phyloP scores from a whole-genome alignment of 352 stramenopile species.

The Phytophthora pseudosyringae region DNA sequence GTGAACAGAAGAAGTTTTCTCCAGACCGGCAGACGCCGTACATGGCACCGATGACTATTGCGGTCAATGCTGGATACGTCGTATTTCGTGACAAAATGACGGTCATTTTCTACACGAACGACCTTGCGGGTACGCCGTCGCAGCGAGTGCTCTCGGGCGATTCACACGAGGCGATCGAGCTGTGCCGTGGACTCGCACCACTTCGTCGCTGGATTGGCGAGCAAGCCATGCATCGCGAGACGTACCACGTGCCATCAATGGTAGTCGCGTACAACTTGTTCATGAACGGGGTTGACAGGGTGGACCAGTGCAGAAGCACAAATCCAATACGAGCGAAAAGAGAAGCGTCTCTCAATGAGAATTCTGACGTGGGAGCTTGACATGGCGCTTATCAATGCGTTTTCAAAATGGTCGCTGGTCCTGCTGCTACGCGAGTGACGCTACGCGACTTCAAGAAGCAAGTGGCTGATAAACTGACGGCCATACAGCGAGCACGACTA shows the following conservation, averaged over 20 bases:
- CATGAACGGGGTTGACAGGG: slow-evolving; percentile 15
- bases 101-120: slow-evolving; percentile 18
- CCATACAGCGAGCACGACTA: no score
- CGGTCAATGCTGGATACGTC: slow-evolving; percentile 2
- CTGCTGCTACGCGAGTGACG: background rate
- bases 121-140: slow-evolving; percentile 14
- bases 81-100: slow-evolving; percentile 8
- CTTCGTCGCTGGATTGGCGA: slow-evolving; percentile 11
- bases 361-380: slow-evolving; percentile 14
- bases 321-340: slow-evolving; percentile 18
- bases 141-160: background rate
- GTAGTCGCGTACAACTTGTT: slow-evolving; percentile 9
- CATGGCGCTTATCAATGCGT: slow-evolving; percentile 17
- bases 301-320: slow-evolving; percentile 7
- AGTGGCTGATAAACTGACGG: slow-evolving; percentile 1
- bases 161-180: background rate
- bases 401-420: slow-evolving; percentile 5
- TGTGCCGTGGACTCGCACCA: slow-evolving; percentile 5
- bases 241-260: slow-evolving; percentile 1
- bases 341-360: background rate
- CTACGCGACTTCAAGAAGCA: slow-evolving; percentile 16
- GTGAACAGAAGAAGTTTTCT: background rate
- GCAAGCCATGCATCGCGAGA: slow-evolving; percentile 8
- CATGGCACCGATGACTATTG: background rate
- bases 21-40: background rate